Evolutionary conservation across 345 rosid species (phyloP).

Genomic region (Ailanthus altissimus): DNA sequence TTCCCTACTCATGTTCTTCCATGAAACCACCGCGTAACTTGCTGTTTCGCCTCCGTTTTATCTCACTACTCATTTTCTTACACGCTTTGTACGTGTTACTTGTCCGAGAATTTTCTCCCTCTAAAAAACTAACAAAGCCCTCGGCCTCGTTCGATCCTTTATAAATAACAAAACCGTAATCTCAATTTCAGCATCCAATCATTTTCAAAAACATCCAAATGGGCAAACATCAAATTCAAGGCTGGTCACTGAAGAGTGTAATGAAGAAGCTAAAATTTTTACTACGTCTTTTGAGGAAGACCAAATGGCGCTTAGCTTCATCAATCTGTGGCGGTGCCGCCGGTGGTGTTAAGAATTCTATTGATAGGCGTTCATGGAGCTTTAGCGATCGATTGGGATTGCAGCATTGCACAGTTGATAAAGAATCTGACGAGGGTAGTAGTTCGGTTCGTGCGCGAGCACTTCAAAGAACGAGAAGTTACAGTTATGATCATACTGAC

Average conservation of each 20-base stretch:
- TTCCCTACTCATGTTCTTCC: not conserved
- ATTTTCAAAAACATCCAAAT: not conserved
- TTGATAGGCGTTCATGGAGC: slow-evolving; percentile 23
- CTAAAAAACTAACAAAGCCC: not conserved
- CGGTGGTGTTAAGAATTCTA: not conserved
- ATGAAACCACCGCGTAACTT: not conserved
- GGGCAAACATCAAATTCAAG: slow-evolving; percentile 9
- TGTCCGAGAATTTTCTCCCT: slow-evolving; percentile 15
- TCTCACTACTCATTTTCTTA: not conserved
- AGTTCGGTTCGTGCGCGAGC: slow-evolving; percentile 7
- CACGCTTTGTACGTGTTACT: slow-evolving; percentile 15
- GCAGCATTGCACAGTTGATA: slow-evolving; percentile 28
- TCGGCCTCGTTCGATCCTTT: too few species aligned
- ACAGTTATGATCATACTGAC: slow-evolving; percentile 10
- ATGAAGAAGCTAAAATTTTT: slow-evolving; percentile 31
- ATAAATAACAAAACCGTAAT: not conserved
- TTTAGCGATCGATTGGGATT: slow-evolving; percentile 37
- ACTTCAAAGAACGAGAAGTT: slow-evolving; percentile 43
- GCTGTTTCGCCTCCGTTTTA: not conserved
- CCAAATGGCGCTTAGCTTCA: slow-evolving; percentile 30
- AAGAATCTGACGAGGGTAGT: slow-evolving; percentile 1
- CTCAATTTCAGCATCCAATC: not conserved
- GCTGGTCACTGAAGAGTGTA: slow-evolving; percentile 29
- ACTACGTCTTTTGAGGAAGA: slow-evolving; percentile 4
- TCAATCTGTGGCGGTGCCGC: not conserved